Base-by-base conservation (phyloP, 2,329 filamentous ascomycete species). In the Fonsecaea monophora region DNA sequence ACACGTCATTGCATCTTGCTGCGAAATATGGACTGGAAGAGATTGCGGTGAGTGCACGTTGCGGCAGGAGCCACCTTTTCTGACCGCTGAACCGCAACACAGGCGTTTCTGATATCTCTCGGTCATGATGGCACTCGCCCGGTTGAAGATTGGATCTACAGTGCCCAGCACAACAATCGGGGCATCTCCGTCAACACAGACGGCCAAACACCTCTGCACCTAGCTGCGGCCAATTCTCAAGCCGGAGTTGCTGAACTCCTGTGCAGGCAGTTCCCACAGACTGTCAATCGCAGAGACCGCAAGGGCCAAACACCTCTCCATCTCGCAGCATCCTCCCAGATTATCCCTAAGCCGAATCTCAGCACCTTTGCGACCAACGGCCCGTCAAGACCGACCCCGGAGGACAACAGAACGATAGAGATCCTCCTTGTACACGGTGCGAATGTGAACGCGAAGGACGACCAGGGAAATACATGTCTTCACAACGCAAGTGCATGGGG, bases 401-500 rank as follows among this genome's bases (percentile, higher is more conserved):
- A 76, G 66, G 73, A 75, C 54, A 74, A 73, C 34, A 66, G 65
- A 38, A 73, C 73, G 9, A 71, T 78, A 21, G 71, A 71, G 37
- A 72, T 67, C 7, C 68, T 78, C 9, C 69, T 78, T 6, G 70
- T 71, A 3, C 70, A 73, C 45, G 68, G 71, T 18, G 74, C 74
- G 15, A 64, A 72, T 25, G 83, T 91, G 6, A 82, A 82, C 54
- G 81, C 84, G 35, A 82, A 83, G 3, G 92, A 96, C 74, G 74
- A 83, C 1, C 86, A 90, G 65, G 92, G 92, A n/a, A 95, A 96
- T 76, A 96, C 92, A 2, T 91, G 92, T 0, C 82, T 96, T 53
- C 92, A 96, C 79, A 93, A 95, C 79, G 93, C 93, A 12, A 92
- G 89, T 74, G 90, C 90, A 54, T 91, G 91, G 73, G 92, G 92